phyloP scores from a whole-genome alignment of 78 protist genomes.

The Planoprotostelium fungivorum region DNA sequence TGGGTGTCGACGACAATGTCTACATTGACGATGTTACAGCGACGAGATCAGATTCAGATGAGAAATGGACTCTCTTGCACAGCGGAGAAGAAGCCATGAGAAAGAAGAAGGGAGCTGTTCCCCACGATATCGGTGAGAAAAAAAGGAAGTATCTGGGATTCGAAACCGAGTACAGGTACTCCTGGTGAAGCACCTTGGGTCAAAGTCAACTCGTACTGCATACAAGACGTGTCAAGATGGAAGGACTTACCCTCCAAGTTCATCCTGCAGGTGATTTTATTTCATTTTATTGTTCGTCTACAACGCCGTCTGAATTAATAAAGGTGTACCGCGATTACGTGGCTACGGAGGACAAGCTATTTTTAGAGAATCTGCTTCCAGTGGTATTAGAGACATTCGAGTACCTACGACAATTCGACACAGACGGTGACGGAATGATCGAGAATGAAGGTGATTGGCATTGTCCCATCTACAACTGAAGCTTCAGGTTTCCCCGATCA shows the following conservation, averaged over 20 bases:
- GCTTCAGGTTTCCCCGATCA: conserved; percentile 78
- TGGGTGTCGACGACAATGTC: background rate
- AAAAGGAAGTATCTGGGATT: background rate
- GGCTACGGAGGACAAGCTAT: conserved; percentile 9
- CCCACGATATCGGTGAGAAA: conserved; percentile 64
- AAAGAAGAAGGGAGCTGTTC: conserved; percentile 55
- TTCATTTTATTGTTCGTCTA: conserved; percentile 37
- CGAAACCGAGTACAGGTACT: conserved; percentile 15
- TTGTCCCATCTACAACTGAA: too few species aligned
- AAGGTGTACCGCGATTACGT: conserved; percentile 41
- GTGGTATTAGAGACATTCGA: conserved; percentile 7
- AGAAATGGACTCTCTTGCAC: conserved; percentile 22
- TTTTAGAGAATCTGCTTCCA: conserved; percentile 28
- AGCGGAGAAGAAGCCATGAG: conserved; percentile 39
- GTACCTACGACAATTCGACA: conserved; percentile 44
- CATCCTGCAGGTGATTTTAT: conserved; percentile 38
- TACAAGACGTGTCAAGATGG: conserved; percentile 80
- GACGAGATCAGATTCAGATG: conserved; percentile 14
- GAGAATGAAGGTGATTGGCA: conserved; percentile 81
- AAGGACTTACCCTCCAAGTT: conserved; percentile 75
- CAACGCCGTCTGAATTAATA: background rate
- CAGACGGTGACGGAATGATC: conserved; percentile 67
- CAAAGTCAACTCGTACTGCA: conserved; percentile 66
- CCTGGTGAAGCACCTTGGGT: conserved; percentile 77
- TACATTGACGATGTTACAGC: conserved; percentile 1